Conservation (phyloP, 768 basidiomycete genomes). For the Podaxis carcinomalis region DNA sequence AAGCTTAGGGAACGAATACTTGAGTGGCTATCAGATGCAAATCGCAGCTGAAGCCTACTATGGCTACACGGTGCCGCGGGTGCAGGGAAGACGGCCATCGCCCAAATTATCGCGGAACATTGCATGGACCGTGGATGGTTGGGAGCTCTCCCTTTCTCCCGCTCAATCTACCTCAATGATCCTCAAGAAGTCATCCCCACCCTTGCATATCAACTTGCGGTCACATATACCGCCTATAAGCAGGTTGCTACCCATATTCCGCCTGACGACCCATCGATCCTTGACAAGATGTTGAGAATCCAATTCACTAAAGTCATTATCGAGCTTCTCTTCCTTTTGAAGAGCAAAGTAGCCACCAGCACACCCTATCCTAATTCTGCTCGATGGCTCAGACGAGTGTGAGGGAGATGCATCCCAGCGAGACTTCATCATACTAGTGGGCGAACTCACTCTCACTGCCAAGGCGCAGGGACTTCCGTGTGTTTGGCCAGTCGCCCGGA, state of each 20-base stretch:
- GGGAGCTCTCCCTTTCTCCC: constrained; percentile 3
- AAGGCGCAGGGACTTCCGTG: background rate
- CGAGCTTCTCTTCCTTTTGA: background rate
- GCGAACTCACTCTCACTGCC: background rate
- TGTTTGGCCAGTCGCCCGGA: constrained; percentile 1
- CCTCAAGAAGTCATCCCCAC: background rate
- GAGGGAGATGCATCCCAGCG: background rate
- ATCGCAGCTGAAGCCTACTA: background rate
- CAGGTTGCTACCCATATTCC: background rate
- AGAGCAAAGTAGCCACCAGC: background rate
- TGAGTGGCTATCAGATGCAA: background rate
- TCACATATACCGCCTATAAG: background rate
- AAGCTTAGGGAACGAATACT: background rate
- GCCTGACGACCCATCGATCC: background rate
- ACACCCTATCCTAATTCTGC: background rate
- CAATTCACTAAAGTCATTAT: constrained; percentile 3
- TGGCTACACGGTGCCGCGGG: constrained; percentile 9
- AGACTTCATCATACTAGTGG: background rate
- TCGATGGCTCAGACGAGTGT: constrained; percentile 4
- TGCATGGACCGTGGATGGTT: background rate
- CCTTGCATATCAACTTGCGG: constrained; percentile 2
- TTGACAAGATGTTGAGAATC: background rate
- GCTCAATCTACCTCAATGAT: background rate
- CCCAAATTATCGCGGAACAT: background rate
- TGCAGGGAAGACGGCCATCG: constrained; percentile 6